Evolutionary conservation across 306 rosid genomes (phyloP), one percentile per base, ranked within the genome.

Genomic region (Rosa persica): DNA sequence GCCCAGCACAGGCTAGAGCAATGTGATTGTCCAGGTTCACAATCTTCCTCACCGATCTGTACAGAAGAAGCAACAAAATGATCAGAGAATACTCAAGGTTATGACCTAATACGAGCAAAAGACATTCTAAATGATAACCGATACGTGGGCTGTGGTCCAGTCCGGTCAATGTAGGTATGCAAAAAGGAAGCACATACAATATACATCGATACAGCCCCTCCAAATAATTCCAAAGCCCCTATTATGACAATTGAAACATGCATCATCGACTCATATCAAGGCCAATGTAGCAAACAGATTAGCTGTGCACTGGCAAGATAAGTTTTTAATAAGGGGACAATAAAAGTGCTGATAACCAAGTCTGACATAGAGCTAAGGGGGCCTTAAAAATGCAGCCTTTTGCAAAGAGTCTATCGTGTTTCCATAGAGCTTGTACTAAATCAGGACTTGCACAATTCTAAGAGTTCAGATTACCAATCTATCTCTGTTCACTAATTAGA

Each of bases 1-100:
- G 97, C 55, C 99, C 98, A 10, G 98, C 98, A 83, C 98, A 95
- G 8, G 98, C 98, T 39, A 95, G 90, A 27, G 98, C 98, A 44
- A 88, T 82, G 79, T 88, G 89, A 78, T 82, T 61, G 67, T 89
- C 92, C 52, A 89, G 81, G 80, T 86, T 89, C 77, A 89, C 92
- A 76, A 89, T 89, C 78, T 89, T 89, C 87, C 90, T 76, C 70
- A 86, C 92, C 0, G 92, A 78, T 69, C 92, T 89, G 81, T 64
- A 65, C 67, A 82, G 82, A 40, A 78, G 74, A 80, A 65, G 61
- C 34, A 65, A 67, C 54, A 8, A 60, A 49, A 52, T 12, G 11
- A 9, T 39, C 55, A 80, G 1, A 34, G 15, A 20, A 60, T 2
- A 25, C 10, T 16, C 82, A n/a, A 12, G 6, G 39, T 25, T 62